Percentiles rank a stretch among this genome's conserved stretches.
Conservation (phyloP, 1,139 yeast genomes). For the Zygotorulaspora mrakii region DNA sequence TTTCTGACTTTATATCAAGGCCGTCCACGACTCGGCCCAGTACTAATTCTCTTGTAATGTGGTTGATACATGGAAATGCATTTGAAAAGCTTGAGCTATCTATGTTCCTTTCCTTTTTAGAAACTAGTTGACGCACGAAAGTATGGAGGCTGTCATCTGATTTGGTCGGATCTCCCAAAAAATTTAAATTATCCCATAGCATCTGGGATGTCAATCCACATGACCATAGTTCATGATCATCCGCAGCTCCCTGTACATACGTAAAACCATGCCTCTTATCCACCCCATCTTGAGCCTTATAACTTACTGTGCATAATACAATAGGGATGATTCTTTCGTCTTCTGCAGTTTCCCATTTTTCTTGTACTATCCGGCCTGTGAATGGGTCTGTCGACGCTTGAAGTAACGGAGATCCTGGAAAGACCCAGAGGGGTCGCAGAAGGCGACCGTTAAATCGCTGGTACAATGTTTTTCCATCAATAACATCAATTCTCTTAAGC, state of each 20-base stretch:
- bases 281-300: slow-evolving; percentile 53
- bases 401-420: slow-evolving; percentile 49
- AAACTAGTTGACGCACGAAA: slow-evolving; percentile 17
- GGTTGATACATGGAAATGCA: slow-evolving; percentile 17
- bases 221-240: slow-evolving; percentile 89
- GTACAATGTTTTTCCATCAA: slow-evolving; percentile 38
- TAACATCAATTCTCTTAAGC: slow-evolving; percentile 42
- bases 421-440: slow-evolving; percentile 66
- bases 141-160: slow-evolving; percentile 42
- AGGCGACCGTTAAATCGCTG: slow-evolving; percentile 43
- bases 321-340: slow-evolving; percentile 42
- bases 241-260: slow-evolving; percentile 90
- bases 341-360: slow-evolving; percentile 23
- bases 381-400: slow-evolving; percentile 24
- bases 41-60: slow-evolving; percentile 23
- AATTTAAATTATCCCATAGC: slow-evolving; percentile 52
- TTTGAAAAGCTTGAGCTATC: slow-evolving; percentile 12
- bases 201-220: slow-evolving; percentile 48
- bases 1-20: slow-evolving; percentile 11
- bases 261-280: slow-evolving; percentile 45
- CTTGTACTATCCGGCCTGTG: slow-evolving; percentile 28
- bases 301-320: slow-evolving; percentile 62
- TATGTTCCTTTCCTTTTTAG: slow-evolving; percentile 4
- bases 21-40: slow-evolving; percentile 23
- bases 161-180: slow-evolving; percentile 38